Conservation (phyloP, 2,329 filamentous ascomycete species). For the Lecanicillium sp. region DNA sequence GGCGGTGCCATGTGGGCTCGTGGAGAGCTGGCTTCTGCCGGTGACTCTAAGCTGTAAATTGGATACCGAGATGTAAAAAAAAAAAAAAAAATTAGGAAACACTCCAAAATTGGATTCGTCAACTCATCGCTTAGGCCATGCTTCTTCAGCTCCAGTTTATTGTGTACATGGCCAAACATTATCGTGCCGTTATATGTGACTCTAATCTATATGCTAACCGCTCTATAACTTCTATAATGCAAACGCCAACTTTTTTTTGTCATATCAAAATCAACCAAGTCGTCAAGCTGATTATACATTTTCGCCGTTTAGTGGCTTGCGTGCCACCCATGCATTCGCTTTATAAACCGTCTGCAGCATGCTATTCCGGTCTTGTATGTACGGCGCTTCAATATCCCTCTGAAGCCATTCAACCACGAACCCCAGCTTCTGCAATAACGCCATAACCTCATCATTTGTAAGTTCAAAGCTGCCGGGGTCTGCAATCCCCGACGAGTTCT, state of each 20-base stretch:
- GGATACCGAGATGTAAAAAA: neutral
- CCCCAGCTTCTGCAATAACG: slow-evolving; percentile 63
- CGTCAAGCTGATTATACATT: too few species aligned
- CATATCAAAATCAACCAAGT: too few species aligned
- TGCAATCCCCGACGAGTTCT: slow-evolving; percentile 59
- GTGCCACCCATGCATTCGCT: slow-evolving; percentile 77
- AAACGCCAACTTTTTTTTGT: too few species aligned
- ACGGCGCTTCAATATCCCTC: slow-evolving; percentile 60
- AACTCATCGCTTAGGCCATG: too few species aligned
- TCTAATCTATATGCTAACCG: slow-evolving; percentile 1
- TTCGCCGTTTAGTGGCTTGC: too few species aligned
- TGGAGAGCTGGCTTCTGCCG: slow-evolving; percentile 32
- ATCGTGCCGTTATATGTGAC: slow-evolving; percentile 12
- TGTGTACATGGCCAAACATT: too few species aligned
- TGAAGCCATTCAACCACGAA: slow-evolving; percentile 64
- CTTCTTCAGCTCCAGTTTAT: too few species aligned
- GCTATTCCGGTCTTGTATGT: slow-evolving; percentile 76
- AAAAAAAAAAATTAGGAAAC: too few species aligned
- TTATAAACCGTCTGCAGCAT: slow-evolving; percentile 81
- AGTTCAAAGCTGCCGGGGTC: slow-evolving; percentile 89
- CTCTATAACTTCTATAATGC: neutral
- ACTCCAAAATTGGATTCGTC: too few species aligned
- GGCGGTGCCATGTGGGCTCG: slow-evolving; percentile 52
- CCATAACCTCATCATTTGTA: slow-evolving; percentile 77
- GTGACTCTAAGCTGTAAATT: slow-evolving; percentile 31